Evolutionary conservation across 345 rosid genomes (phyloP).

Genomic region (Citrus sp.): DNA sequence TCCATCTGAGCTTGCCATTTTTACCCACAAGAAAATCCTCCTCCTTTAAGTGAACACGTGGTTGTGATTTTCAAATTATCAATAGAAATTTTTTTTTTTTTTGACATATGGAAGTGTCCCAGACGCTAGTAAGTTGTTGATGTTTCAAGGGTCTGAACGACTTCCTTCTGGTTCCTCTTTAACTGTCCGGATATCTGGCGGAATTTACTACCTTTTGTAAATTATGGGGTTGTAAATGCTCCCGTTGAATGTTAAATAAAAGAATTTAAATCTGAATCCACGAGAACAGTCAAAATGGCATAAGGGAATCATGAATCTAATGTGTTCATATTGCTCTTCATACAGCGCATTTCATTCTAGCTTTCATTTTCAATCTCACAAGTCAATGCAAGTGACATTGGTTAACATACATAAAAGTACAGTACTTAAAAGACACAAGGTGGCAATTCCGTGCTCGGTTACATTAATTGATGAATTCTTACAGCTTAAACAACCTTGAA

Average conservation of each 20-base stretch:
- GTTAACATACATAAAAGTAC: background rate
- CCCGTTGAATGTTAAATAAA: background rate
- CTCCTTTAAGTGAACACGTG: background rate
- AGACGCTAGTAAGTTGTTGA: slow-evolving; percentile 1
- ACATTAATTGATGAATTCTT: background rate
- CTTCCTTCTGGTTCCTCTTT: background rate
- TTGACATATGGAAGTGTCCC: slow-evolving; percentile 1
- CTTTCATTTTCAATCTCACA: background rate
- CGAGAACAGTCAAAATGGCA: background rate
- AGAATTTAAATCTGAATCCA: background rate
- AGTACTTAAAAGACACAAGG: background rate
- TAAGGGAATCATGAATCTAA: background rate
- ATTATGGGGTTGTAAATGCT: too few relatives aligned
- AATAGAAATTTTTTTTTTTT: background rate
- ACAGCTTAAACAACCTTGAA: background rate
- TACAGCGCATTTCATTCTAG: background rate
- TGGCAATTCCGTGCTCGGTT: background rate
- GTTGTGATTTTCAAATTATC: slow-evolving; percentile 1
- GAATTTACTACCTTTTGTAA: background rate
- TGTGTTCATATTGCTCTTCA: background rate
- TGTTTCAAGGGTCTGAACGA: slow-evolving; percentile 5
- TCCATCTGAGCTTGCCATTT: slow-evolving; percentile 36
- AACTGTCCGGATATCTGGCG: slow-evolving; percentile 14
- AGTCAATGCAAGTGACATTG: background rate
- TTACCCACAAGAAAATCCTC: background rate